Conservation (phyloP, 176 grass and related monocot species). For the Cymbopogon citratus region DNA sequence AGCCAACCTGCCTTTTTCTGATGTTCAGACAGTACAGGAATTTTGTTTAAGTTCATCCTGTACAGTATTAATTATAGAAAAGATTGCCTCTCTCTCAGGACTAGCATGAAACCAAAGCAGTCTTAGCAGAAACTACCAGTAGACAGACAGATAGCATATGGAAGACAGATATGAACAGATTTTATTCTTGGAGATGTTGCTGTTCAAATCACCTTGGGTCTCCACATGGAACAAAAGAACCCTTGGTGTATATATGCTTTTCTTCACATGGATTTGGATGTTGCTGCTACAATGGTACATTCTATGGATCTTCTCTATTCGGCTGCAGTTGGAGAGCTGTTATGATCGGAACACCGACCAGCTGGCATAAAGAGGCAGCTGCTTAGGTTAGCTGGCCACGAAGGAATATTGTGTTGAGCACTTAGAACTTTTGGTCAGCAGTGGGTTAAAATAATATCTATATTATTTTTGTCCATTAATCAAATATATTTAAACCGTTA, state of each 20-base stretch:
- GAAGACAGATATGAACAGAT: conserved; percentile 22
- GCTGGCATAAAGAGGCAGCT: neutral
- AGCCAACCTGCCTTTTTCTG: conserved; percentile 3
- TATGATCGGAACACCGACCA: neutral
- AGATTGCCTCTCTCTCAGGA: neutral
- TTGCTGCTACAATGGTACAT: conserved; percentile 31
- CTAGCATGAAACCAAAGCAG: neutral
- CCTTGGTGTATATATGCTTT: neutral
- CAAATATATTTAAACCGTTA: neutral
- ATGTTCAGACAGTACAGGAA: neutral
- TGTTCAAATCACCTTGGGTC: conserved; percentile 2
- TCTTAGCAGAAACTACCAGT: neutral
- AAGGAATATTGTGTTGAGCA: neutral
- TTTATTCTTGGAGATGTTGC: conserved; percentile 16
- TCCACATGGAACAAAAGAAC: conserved; percentile 27
- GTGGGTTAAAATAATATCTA: neutral
- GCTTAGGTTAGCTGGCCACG: neutral
- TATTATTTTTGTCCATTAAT: neutral
- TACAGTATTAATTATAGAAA: neutral
- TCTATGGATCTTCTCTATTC: conserved; percentile 38
- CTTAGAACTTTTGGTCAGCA: neutral
- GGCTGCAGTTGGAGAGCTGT: neutral
- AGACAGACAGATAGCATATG: neutral
- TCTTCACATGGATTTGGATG: conserved; percentile 1
- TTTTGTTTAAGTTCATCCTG: neutral